Evolutionary conservation across 2,329 filamentous ascomycete genomes (phyloP).

Genomic region (Colletotrichum gigasporum): DNA sequence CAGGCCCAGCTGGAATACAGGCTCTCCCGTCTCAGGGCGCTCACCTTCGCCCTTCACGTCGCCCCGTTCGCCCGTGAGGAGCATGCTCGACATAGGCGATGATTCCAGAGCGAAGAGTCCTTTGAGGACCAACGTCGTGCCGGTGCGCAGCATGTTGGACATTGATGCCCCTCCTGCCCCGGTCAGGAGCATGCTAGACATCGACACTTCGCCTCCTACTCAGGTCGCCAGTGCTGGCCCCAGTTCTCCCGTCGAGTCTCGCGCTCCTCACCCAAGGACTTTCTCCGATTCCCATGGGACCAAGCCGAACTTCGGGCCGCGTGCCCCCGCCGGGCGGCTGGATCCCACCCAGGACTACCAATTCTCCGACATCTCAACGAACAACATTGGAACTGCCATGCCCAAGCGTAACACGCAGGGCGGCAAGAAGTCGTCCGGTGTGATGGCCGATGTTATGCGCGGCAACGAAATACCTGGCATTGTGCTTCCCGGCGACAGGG

Average conservation of each 20-base stretch:
- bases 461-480: constrained; percentile 60
- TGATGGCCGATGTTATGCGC: constrained; percentile 64
- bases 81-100: constrained; percentile 70
- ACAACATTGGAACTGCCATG: constrained; percentile 56
- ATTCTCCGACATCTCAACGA: constrained; percentile 67
- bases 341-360: constrained; percentile 62
- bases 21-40: constrained; percentile 46
- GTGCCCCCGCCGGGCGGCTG: constrained; percentile 36
- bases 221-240: constrained; percentile 51
- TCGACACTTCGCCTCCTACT: constrained; percentile 47
- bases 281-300: constrained; percentile 60
- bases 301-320: constrained; percentile 57
- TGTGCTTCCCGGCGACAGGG: constrained; percentile 57
- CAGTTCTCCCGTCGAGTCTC: constrained; percentile 55
- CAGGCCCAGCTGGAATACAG: constrained; percentile 39
- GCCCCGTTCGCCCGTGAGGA: constrained; percentile 74
- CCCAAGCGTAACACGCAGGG: constrained; percentile 63
- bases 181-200: constrained; percentile 63
- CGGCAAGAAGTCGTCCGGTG: constrained; percentile 45
- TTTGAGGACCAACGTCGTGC: constrained; percentile 50
- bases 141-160: constrained; percentile 74
- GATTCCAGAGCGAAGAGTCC: constrained; percentile 47
- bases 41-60: constrained; percentile 64
- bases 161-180: constrained; percentile 55
- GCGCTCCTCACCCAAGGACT: constrained; percentile 56